Conservation (phyloP, 768 basidiomycete genomes). For the Leccinum pellstonianum region DNA sequence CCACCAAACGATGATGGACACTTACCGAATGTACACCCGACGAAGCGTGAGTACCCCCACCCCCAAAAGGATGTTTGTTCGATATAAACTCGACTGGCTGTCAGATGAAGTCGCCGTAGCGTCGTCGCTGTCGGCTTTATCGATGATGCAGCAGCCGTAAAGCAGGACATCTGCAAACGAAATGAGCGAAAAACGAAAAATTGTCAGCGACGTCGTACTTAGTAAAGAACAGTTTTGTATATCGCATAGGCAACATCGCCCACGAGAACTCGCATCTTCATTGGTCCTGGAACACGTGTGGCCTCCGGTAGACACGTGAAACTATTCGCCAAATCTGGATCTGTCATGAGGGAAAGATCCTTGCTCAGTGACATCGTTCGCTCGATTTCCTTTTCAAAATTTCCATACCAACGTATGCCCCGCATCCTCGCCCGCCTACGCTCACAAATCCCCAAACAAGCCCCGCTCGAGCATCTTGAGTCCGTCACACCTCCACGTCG, state of each 20-base stretch:
- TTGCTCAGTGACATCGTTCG: slow-evolving; percentile 10
- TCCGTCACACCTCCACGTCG: no score
- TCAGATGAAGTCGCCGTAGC: slow-evolving; percentile 32
- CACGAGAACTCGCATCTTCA: slow-evolving; percentile 52
- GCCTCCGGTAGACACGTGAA: background rate
- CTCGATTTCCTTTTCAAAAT: no score
- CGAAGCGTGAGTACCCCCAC: no score
- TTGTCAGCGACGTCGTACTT: slow-evolving; percentile 46
- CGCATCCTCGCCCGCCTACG: no score
- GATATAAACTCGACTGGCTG: slow-evolving; percentile 32
- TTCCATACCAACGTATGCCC: no score
- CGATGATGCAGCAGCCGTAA: slow-evolving; percentile 33
- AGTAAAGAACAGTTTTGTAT: slow-evolving; percentile 70
- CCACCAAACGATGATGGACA: no score
- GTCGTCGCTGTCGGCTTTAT: slow-evolving; percentile 10
- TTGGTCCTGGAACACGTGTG: slow-evolving; percentile 39
- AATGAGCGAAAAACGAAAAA: slow-evolving; percentile 9
- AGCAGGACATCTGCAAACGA: slow-evolving; percentile 62
- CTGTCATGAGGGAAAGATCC: slow-evolving; percentile 20
- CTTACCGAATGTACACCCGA: background rate
- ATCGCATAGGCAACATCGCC: slow-evolving; percentile 63
- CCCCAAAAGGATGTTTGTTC: no score
- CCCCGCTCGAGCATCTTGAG: no score
- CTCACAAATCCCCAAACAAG: no score
- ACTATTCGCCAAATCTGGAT: slow-evolving; percentile 4